These are phyloP conservation scores for Candida koratica DNA, from an alignment of 805 yeast species.

Conservation along the genomic window DNA sequence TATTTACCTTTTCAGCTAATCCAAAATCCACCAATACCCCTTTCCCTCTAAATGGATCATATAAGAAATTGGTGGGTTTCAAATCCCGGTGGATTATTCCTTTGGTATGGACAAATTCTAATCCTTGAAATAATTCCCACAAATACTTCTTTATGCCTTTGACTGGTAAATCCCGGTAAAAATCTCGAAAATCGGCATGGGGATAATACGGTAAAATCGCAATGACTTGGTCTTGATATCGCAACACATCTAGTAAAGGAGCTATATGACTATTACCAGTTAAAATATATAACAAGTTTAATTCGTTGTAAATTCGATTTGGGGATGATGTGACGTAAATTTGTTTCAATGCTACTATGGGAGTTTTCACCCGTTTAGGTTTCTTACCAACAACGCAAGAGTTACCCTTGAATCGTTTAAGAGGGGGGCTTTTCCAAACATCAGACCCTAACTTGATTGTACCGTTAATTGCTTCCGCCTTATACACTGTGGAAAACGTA, in stretches of 20 bases:
- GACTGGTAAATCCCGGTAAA: constrained; percentile 74
- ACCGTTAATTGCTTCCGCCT: constrained; percentile 51
- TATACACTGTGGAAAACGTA: constrained; percentile 59
- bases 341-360: constrained; percentile 81
- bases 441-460: constrained; percentile 35
- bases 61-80: constrained; percentile 62
- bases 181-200: constrained; percentile 86
- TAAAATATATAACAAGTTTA: constrained; percentile 66
- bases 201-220: constrained; percentile 89
- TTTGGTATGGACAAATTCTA: constrained; percentile 54
- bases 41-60: constrained; percentile 57
- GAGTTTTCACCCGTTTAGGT: constrained; percentile 27
- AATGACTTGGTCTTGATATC: constrained; percentile 87
- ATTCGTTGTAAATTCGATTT: constrained; percentile 81
- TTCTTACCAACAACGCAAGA: constrained; percentile 13
- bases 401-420: constrained; percentile 20
- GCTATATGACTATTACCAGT: constrained; percentile 74
- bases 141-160: constrained; percentile 79
- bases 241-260: constrained; percentile 81
- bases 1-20: constrained; percentile 59
- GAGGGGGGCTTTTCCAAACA: constrained; percentile 45
- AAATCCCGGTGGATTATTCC: constrained; percentile 42
- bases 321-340: constrained; percentile 96
- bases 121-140: constrained; percentile 72
- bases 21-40: constrained; percentile 94